Evolutionary conservation across 352 stramenopile species (phyloP).

Genomic region (Globisporangium splendens): DNA sequence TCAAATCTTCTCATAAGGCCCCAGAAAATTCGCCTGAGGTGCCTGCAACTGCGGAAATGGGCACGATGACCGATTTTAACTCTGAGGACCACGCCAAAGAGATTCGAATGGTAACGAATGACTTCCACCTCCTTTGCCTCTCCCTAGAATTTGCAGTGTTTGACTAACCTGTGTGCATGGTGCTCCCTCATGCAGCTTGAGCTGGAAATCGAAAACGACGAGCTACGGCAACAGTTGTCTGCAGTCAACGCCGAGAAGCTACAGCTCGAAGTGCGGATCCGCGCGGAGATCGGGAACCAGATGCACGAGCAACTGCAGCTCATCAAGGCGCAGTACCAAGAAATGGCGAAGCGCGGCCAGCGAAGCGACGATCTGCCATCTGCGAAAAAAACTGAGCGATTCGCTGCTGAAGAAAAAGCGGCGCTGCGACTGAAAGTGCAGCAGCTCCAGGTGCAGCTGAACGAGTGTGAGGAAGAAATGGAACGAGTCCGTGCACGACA

Average conservation of each 20-base stretch:
- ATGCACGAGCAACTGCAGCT: slow-evolving; percentile 67
- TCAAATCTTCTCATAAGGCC: too few species aligned
- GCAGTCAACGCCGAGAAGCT: slow-evolving; percentile 53
- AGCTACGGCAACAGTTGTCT: slow-evolving; percentile 46
- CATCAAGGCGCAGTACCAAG: slow-evolving; percentile 53
- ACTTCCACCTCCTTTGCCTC: background rate
- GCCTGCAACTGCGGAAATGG: too few species aligned
- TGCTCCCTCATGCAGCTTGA: slow-evolving; percentile 28
- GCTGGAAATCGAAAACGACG: slow-evolving; percentile 50
- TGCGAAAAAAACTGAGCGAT: slow-evolving; percentile 33
- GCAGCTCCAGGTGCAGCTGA: slow-evolving; percentile 60
- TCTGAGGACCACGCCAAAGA: slow-evolving; percentile 1
- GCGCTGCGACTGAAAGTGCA: slow-evolving; percentile 57
- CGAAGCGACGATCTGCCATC: slow-evolving; percentile 27
- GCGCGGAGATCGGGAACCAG: slow-evolving; percentile 63
- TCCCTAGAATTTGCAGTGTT: background rate
- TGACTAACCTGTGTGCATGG: slow-evolving; percentile 2
- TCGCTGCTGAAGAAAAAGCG: slow-evolving; percentile 42
- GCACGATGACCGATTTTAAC: background rate
- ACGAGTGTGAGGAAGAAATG: slow-evolving; percentile 83
- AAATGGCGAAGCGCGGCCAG: slow-evolving; percentile 33
- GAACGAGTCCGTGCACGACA: slow-evolving; percentile 67
- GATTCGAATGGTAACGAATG: slow-evolving; percentile 19
- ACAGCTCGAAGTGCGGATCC: slow-evolving; percentile 57
- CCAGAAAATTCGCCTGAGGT: too few species aligned